Evolutionary conservation across 2,329 filamentous ascomycete genomes (phyloP).

Genomic region (Aspergillus proliferans): DNA sequence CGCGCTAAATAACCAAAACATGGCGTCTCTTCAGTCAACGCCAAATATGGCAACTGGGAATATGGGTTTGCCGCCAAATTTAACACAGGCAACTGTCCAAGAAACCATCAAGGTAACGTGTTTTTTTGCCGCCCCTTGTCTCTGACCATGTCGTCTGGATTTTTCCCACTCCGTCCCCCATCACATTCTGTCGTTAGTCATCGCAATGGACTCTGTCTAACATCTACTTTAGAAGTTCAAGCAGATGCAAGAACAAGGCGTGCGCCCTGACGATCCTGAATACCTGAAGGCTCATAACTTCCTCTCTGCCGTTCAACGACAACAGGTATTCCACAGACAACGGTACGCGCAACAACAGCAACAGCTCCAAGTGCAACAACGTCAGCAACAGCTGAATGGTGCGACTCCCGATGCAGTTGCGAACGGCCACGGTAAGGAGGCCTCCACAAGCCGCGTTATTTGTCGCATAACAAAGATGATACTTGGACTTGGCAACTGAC

Average conservation of each 20-base stretch:
- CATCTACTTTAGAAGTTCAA: conserved; percentile 64
- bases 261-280: conserved; percentile 77
- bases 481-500: neutral
- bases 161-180: neutral
- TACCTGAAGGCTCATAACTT: conserved; percentile 75
- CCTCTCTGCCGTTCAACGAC: conserved; percentile 62
- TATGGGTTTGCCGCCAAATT: conserved; percentile 56
- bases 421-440: conserved; percentile 39
- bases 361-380: conserved; percentile 24
- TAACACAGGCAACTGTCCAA: conserved; percentile 72
- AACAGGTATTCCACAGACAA: conserved; percentile 54
- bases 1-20: conserved; percentile 38
- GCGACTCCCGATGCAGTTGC: conserved; percentile 21
- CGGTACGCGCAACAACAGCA: conserved; percentile 31
- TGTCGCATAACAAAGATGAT: neutral
- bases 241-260: conserved; percentile 79
- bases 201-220: conserved; percentile 26
- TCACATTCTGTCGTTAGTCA: no score
- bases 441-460: neutral
- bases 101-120: conserved; percentile 54
- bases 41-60: conserved; percentile 63
- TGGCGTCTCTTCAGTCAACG: conserved; percentile 74
- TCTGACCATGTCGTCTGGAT: conserved; percentile 1
- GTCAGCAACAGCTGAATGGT: conserved; percentile 44
- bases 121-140: neutral